Evolutionary conservation across 2,329 filamentous ascomycete species (phyloP).

Genomic region (Hymenoscyphus occultus): DNA sequence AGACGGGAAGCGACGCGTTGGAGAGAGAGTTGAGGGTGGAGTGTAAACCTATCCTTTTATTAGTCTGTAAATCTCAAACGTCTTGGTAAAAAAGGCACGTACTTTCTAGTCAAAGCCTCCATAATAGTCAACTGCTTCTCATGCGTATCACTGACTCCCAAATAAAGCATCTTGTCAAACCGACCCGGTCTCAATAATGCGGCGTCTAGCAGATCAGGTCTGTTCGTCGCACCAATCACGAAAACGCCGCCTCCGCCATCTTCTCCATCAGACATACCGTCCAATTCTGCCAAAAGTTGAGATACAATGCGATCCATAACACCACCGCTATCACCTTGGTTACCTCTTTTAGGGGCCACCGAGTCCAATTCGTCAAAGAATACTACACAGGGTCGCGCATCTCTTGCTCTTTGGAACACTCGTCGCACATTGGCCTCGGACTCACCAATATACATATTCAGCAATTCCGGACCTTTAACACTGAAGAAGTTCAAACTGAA

Average conservation of each 20-base stretch:
- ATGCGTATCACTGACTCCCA: constrained; percentile 94
- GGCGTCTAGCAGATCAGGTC: constrained; percentile 88
- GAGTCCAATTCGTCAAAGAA: constrained; percentile 94
- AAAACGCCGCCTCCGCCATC: constrained; percentile 82
- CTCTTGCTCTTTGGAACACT: constrained; percentile 82
- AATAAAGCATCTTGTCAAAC: constrained; percentile 98
- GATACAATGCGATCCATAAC: constrained; percentile 98
- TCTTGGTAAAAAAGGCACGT: constrained; percentile 41
- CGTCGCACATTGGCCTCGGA: constrained; percentile 88
- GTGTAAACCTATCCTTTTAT: constrained; percentile 65
- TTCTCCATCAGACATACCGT: constrained; percentile 94
- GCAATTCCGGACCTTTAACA: constrained; percentile 85
- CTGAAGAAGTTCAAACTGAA: constrained; percentile 94
- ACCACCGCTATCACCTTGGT: constrained; percentile 93
- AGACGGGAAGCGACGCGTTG: constrained; percentile 69
- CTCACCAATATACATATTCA: constrained; percentile 97
- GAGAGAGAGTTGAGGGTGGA: constrained; percentile 77
- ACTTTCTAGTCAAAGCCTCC: constrained; percentile 93
- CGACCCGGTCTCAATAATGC: constrained; percentile 84
- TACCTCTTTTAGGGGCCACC: constrained; percentile 92
- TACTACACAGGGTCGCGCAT: constrained; percentile 83
- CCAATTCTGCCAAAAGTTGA: constrained; percentile 88
- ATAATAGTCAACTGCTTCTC: constrained; percentile 94
- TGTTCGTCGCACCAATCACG: constrained; percentile 93
- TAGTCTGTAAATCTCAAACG: background rate